These are phyloP conservation scores for Clavaria fumosa DNA, from an alignment of 768 basidiomycete species.

Conservation along the genomic window DNA sequence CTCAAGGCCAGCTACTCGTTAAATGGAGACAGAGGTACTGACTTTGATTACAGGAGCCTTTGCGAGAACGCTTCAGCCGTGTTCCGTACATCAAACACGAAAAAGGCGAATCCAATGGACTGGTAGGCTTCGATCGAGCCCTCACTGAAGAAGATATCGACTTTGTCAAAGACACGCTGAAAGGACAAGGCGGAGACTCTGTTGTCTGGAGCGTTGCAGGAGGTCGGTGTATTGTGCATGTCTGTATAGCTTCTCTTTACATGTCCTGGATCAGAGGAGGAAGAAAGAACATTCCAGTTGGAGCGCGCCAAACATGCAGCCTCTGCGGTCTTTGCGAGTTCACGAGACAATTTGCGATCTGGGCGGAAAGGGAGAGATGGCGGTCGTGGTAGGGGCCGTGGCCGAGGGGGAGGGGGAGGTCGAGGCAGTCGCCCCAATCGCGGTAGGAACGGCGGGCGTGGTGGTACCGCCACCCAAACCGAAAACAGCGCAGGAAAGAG, in stretches of 20 bases:
- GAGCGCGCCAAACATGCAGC: slow-evolving; percentile 62
- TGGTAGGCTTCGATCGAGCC: slow-evolving; percentile 49
- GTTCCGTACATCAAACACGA: slow-evolving; percentile 37
- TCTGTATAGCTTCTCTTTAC: not conserved
- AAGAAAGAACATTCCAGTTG: slow-evolving; percentile 57
- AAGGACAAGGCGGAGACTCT: slow-evolving; percentile 46
- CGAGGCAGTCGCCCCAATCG: slow-evolving; percentile 34
- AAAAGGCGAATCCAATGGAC: slow-evolving; percentile 29
- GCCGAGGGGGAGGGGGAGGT: slow-evolving; percentile 27
- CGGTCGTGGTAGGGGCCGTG: slow-evolving; percentile 19
- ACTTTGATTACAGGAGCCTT: slow-evolving; percentile 22
- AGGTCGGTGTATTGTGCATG: slow-evolving; percentile 25
- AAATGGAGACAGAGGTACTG: not conserved
- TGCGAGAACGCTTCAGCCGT: slow-evolving; percentile 34
- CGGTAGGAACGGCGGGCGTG: slow-evolving; percentile 25
- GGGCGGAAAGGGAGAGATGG: slow-evolving; percentile 14
- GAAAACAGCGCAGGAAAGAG: slow-evolving; percentile 55
- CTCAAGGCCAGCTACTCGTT: slow-evolving; percentile 28
- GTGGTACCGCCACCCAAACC: slow-evolving; percentile 19
- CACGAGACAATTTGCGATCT: slow-evolving; percentile 13
- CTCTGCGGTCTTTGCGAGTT: slow-evolving; percentile 24
- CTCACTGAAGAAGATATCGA: slow-evolving; percentile 58
- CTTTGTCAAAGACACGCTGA: slow-evolving; percentile 51
- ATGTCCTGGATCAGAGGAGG: slow-evolving; percentile 34
- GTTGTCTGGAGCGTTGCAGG: slow-evolving; percentile 50